These are phyloP conservation scores for Cardamine occulta DNA, from an alignment of 345 rosid species.

Conservation along the genomic window DNA sequence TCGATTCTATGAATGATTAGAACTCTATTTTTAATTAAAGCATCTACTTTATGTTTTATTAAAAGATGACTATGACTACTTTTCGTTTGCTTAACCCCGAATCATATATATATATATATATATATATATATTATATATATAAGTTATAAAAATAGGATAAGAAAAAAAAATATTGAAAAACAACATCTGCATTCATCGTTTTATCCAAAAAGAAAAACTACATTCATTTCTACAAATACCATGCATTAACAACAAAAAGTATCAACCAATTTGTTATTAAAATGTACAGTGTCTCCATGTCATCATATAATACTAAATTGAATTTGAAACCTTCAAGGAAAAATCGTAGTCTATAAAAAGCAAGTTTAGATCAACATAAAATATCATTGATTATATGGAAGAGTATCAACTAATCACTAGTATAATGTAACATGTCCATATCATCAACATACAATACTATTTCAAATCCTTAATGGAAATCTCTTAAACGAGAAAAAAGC, in stretches of 20 bases:
- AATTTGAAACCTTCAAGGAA: neutral
- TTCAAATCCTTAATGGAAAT: conserved; percentile 16
- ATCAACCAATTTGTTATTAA: neutral
- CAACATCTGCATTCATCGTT: neutral
- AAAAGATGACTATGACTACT: conserved; percentile 30
- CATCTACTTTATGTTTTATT: conserved; percentile 36
- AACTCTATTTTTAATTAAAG: conserved; percentile 34
- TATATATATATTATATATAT: neutral
- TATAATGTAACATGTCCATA: conserved; percentile 16
- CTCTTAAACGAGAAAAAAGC: neutral
- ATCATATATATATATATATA: neutral
- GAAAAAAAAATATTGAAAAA: neutral
- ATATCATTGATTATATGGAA: neutral
- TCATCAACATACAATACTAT: conserved; percentile 1
- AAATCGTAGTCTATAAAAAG: neutral
- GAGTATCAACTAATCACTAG: neutral
- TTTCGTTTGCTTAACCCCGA: conserved; percentile 40
- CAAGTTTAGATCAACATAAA: neutral
- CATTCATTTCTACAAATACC: conserved; percentile 8
- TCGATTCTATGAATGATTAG: conserved; percentile 19
- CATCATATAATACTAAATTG: neutral
- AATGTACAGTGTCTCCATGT: neutral
- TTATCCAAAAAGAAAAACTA: neutral
- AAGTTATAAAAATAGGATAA: neutral
- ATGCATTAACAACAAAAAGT: neutral